Evolutionary conservation across 768 basidiomycete species (phyloP), one percentile per base, ranked within the genome.

Genomic region (Tremella mesenterica): DNA sequence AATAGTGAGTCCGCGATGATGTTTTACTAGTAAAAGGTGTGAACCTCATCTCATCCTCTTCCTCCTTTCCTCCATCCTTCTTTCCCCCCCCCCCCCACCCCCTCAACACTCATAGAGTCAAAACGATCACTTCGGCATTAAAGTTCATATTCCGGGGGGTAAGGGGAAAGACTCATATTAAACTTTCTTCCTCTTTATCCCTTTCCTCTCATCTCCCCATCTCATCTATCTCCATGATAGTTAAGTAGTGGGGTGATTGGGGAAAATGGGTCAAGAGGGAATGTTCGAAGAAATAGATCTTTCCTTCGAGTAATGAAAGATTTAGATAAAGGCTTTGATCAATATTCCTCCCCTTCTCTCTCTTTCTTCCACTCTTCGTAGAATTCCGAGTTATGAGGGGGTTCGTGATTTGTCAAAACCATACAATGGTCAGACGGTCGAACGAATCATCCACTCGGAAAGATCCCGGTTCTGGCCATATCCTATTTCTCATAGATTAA

Each of bases 1-100:
- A n/a, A n/a, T n/a, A 26, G 54, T 56, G 30, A 56, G 49, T 49
- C 54, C 60, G 60, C 64, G 44, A 65, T 62, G 64, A 65, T 65
- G 64, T 52, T 48, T 52, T 33, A 36, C 54, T 65, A 54, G 64
- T 65, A 65, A 65, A 65, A 65, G 64, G 64, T 65, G 64, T 65
- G 60, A 65, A 45, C 52, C 45, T 47, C 41, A 20, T 16, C 25
- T 20, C 48, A 23, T 43, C 30, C 47, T 46, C 43, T 39, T 34
- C 26, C 20, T 46, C 12, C 20, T 29, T 20, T 52, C 26, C 33
- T 25, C 50, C 9, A 49, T 44, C 27, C 38, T 30, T 38, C 52
- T 44, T 4, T 16, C 18, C 12, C 39, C 23, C 16, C 18, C 27
- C 47, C 34, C 41, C 54, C 28, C 23, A 57, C 30, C 31, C 47